Evolutionary conservation across 306 rosid genomes (phyloP).

Genomic region (Vigna radiata): DNA sequence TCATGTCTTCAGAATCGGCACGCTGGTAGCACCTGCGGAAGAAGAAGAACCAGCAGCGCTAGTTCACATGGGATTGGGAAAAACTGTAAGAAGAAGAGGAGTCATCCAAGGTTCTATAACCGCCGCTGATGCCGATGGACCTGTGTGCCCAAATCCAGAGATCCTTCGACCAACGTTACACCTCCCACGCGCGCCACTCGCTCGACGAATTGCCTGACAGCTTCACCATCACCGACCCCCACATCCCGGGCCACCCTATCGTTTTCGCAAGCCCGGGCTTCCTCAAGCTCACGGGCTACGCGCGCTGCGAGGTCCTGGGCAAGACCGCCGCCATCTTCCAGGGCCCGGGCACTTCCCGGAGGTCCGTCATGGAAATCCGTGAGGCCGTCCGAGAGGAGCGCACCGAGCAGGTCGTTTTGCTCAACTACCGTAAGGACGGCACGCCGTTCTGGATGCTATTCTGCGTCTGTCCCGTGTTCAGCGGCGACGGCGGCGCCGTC

Average conservation of each 20-base stretch:
- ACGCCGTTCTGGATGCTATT: slow-evolving; percentile 88
- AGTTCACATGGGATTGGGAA: slow-evolving; percentile 93
- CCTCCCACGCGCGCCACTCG: slow-evolving; percentile 60
- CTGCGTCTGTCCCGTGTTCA: slow-evolving; percentile 73
- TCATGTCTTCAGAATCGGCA: background rate
- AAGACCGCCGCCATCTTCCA: slow-evolving; percentile 73
- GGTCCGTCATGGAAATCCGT: slow-evolving; percentile 73
- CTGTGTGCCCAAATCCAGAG: slow-evolving; percentile 46
- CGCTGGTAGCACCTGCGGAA: background rate
- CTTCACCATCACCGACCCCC: slow-evolving; percentile 88
- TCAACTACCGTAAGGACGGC: slow-evolving; percentile 86
- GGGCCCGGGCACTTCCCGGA: slow-evolving; percentile 70
- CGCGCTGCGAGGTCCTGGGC: slow-evolving; percentile 73
- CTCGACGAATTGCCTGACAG: slow-evolving; percentile 70
- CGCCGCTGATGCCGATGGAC: background rate
- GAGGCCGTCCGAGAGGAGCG: slow-evolving; percentile 88
- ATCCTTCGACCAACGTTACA: slow-evolving; percentile 64
- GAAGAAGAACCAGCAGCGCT: slow-evolving; percentile 7
- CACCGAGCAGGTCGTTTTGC: slow-evolving; percentile 55
- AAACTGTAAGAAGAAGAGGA: slow-evolving; percentile 53
- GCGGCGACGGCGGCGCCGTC: slow-evolving; percentile 58
- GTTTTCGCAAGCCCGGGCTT: slow-evolving; percentile 87
- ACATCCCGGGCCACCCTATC: slow-evolving; percentile 78
- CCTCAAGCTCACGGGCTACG: slow-evolving; percentile 79
- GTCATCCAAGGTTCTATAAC: slow-evolving; percentile 34